Evolutionary conservation across 139 green algal species (phyloP).

Genomic region (Chlamydomonas sp.): DNA sequence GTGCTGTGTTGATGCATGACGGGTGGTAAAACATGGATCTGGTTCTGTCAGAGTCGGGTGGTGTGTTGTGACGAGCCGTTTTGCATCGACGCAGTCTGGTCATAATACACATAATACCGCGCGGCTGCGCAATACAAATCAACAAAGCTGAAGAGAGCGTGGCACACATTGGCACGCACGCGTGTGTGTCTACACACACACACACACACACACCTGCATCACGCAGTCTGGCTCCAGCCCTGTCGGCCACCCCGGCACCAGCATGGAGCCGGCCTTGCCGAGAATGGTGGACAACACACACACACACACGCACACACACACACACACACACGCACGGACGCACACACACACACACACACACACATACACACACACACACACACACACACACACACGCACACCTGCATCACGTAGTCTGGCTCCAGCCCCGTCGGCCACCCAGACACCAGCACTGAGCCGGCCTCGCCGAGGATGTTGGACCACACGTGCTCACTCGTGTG

Average conservation of each 20-base stretch:
- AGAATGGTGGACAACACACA: conserved; percentile 77
- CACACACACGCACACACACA: conserved; percentile 64
- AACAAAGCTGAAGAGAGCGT: too few species aligned
- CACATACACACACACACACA: conserved; percentile 7
- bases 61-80: too few species aligned
- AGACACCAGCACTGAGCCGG: conserved; percentile 56
- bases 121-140: too few species aligned
- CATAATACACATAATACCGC: too few species aligned
- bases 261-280: conserved; percentile 43
- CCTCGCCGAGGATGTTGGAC: conserved; percentile 44
- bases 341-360: background rate
- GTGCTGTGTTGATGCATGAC: too few species aligned
- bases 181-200: background rate
- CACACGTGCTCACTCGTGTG: conserved; percentile 94
- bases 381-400: conserved; percentile 1
- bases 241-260: conserved; percentile 75
- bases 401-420: conserved; percentile 70
- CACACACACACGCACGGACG: too few species aligned
- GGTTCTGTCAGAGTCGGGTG: too few species aligned
- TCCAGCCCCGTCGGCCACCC: conserved; percentile 64
- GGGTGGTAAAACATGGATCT: too few species aligned
- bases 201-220: conserved; percentile 43
- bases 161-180: background rate
- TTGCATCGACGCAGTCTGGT: too few species aligned
- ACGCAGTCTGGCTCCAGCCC: conserved; percentile 57